Evolutionary conservation across 1,139 yeast species (phyloP).

Genomic region (Ashbya aceris): DNA sequence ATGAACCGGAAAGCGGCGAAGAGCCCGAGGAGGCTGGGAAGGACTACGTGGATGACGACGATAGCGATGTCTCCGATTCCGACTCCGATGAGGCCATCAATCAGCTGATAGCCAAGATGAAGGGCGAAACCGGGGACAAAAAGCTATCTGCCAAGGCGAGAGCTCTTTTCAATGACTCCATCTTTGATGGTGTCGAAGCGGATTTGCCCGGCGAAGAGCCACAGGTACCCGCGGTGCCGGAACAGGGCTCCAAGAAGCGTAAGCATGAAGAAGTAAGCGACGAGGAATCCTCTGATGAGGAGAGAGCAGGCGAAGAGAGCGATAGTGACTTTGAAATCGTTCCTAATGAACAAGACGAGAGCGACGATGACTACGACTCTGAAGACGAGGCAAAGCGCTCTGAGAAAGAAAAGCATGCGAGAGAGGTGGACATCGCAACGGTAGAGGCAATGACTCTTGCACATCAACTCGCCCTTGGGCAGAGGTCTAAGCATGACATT

Average conservation of each 20-base stretch:
- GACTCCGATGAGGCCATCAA: slow-evolving; percentile 73
- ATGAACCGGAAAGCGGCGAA: slow-evolving; percentile 35
- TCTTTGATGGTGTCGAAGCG: slow-evolving; percentile 57
- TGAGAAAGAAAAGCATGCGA: slow-evolving; percentile 41
- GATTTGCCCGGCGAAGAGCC: slow-evolving; percentile 25
- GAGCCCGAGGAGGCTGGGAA: slow-evolving; percentile 35
- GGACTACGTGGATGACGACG: slow-evolving; percentile 34
- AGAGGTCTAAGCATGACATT: slow-evolving; percentile 71
- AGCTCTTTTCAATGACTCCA: slow-evolving; percentile 67
- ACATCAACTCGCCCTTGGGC: slow-evolving; percentile 88
- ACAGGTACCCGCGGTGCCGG: neutral
- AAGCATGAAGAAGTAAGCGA: slow-evolving; percentile 9
- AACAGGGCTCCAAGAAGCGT: slow-evolving; percentile 4
- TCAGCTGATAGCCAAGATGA: slow-evolving; percentile 49
- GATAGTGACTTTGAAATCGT: slow-evolving; percentile 46
- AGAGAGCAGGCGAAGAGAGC: slow-evolving; percentile 12
- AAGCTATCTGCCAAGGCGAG: slow-evolving; percentile 65
- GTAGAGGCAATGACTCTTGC: slow-evolving; percentile 98
- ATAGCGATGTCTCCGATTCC: slow-evolving; percentile 36
- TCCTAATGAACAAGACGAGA: slow-evolving; percentile 36
- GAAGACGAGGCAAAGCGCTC: slow-evolving; percentile 38
- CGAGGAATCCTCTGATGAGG: slow-evolving; percentile 16
- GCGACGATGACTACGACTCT: slow-evolving; percentile 37
- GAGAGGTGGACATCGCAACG: slow-evolving; percentile 74
- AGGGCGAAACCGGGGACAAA: slow-evolving; percentile 37